Evolutionary conservation across 768 basidiomycete genomes (phyloP).

Genomic region (Dentipellis sp.): DNA sequence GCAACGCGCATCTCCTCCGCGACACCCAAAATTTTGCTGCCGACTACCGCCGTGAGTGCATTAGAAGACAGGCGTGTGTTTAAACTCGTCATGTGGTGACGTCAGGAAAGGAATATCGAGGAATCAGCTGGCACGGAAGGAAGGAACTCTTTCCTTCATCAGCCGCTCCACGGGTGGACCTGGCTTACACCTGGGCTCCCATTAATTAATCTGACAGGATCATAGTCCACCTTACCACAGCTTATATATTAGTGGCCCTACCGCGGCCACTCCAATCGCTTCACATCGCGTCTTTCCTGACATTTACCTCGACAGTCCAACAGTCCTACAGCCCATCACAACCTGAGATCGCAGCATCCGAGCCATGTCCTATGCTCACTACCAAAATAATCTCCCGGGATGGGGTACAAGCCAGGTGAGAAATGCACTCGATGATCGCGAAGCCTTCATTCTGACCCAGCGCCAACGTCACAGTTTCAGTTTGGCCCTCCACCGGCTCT

Average conservation of each 20-base stretch:
- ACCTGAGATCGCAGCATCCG: not conserved
- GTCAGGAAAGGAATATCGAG: no score
- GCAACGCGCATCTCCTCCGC: no score
- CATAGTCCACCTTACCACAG: not conserved
- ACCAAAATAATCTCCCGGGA: conserved; percentile 29
- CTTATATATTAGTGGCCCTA: not conserved
- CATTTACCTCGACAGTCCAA: not conserved
- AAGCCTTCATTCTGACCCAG: not conserved
- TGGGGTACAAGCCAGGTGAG: conserved; percentile 39
- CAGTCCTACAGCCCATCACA: no score
- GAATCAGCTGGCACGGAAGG: no score
- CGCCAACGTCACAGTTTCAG: conserved; percentile 7
- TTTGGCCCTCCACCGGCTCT: conserved; percentile 10
- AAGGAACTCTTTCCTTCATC: no score
- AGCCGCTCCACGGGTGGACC: no score
- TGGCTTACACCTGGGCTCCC: not conserved
- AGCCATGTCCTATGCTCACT: conserved; percentile 38
- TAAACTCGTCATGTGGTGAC: no score
- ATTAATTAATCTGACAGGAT: not conserved
- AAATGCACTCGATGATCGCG: not conserved
- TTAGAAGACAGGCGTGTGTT: no score
- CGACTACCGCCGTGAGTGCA: no score
- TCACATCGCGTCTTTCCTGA: not conserved
- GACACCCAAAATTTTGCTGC: no score
- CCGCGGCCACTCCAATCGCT: not conserved